phyloP scores from a whole-genome alignment of 371 early-diverging fungal species.

The Basidiobolus meristosporus region DNA sequence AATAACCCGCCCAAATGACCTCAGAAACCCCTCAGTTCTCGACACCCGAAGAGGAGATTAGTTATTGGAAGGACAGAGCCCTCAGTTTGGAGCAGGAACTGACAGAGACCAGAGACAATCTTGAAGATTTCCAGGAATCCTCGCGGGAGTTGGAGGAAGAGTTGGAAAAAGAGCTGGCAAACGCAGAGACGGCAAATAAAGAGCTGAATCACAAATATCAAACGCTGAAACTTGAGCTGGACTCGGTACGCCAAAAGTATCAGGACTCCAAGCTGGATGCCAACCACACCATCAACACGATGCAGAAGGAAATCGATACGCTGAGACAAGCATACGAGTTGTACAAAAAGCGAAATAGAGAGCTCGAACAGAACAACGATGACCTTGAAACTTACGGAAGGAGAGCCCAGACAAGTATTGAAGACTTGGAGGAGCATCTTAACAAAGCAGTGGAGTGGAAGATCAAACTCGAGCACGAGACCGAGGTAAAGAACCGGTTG shows the following conservation, averaged over 20 bases:
- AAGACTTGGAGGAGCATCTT: slow-evolving; percentile 46
- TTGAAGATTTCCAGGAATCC: slow-evolving; percentile 38
- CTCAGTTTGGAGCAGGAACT: slow-evolving; percentile 22
- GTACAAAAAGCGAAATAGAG: slow-evolving; percentile 49
- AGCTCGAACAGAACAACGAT: slow-evolving; percentile 61
- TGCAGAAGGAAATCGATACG: slow-evolving; percentile 56
- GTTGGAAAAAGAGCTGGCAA: slow-evolving; percentile 32
- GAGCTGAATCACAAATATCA: slow-evolving; percentile 38
- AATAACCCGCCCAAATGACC: too few relatives aligned
- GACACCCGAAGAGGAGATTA: slow-evolving; percentile 29
- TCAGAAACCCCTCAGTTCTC: too few relatives aligned
- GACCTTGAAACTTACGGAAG: slow-evolving; percentile 51
- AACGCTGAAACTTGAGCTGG: slow-evolving; percentile 29
- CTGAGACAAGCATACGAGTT: slow-evolving; percentile 46
- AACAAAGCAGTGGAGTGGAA: slow-evolving; percentile 49
- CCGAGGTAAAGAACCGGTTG: slow-evolving; percentile 37
- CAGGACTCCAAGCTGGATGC: slow-evolving; percentile 30
- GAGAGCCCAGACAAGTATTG: too few relatives aligned
- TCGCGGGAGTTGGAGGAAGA: slow-evolving; percentile 45
- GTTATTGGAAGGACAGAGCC: slow-evolving; percentile 25
- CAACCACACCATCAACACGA: slow-evolving; percentile 34
- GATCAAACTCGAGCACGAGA: slow-evolving; percentile 43
- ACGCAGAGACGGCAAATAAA: slow-evolving; percentile 30
- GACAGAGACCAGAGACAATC: slow-evolving; percentile 25
- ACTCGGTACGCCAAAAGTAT: slow-evolving; percentile 19